Conservation (phyloP, 73 alveolate species). For the Paramecium primaurelia region DNA sequence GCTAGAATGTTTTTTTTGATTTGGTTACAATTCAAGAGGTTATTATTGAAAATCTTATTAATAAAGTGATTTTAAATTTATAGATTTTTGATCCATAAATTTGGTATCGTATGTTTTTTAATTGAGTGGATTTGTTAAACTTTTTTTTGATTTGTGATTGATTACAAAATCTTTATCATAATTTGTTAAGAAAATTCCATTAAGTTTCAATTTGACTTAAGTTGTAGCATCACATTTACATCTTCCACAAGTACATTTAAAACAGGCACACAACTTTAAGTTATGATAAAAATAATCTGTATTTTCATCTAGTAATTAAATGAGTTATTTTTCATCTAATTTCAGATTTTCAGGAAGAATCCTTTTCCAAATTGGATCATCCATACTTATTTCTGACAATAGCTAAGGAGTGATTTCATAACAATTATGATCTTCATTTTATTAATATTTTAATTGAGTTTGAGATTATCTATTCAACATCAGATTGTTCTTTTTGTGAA, state of each 20-base stretch:
- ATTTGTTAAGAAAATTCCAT: background rate
- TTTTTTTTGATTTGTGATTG: background rate
- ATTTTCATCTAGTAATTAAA: background rate
- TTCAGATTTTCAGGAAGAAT: background rate
- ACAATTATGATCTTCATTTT: background rate
- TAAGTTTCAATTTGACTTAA: background rate
- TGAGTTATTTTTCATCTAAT: background rate
- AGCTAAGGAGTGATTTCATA: background rate
- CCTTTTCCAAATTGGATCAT: background rate
- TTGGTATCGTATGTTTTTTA: background rate
- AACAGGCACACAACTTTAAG: background rate
- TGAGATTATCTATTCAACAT: background rate
- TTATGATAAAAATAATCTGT: constrained; percentile 14
- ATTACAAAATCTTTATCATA: background rate
- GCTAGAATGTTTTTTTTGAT: background rate
- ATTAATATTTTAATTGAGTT: background rate
- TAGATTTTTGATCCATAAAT: background rate
- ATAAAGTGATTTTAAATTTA: background rate
- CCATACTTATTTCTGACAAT: background rate
- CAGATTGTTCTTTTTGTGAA: background rate
- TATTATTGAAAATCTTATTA: background rate
- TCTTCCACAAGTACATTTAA: background rate
- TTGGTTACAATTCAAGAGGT: background rate
- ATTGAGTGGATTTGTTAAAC: background rate
- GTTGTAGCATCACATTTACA: background rate